Conservation (phyloP, 192 early-diverging fungal genomes). For the Coemansia sp. region DNA sequence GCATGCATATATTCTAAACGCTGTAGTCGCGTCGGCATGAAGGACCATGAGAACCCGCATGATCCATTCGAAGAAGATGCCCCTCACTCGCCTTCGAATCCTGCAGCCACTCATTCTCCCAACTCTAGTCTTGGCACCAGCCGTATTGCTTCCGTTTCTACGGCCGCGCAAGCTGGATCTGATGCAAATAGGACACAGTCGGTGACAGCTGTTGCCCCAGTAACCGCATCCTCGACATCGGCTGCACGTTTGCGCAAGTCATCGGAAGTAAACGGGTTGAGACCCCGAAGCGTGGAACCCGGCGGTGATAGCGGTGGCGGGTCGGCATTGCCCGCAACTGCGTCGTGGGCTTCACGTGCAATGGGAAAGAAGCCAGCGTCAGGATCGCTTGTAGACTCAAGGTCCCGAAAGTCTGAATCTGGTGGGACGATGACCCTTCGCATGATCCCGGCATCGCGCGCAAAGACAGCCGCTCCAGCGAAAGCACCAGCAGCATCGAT, state of each 20-base stretch:
- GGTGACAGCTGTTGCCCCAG: not conserved
- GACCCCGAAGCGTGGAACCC: constrained; percentile 42
- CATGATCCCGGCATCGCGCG: constrained; percentile 40
- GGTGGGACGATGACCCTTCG: constrained; percentile 46
- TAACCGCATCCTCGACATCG: constrained; percentile 11
- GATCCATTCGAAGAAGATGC: constrained; percentile 1
- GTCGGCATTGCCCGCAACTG: constrained; percentile 50
- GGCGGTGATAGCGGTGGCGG: constrained; percentile 15
- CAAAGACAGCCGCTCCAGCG: constrained; percentile 16
- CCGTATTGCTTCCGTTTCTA: constrained; percentile 6
- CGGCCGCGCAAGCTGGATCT: constrained; percentile 9
- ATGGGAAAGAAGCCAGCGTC: constrained; percentile 39
- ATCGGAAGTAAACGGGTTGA: constrained; percentile 18
- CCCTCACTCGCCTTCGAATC: constrained; percentile 6
- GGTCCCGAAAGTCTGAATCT: constrained; percentile 20
- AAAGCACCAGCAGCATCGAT: constrained; percentile 1
- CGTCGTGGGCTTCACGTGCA: constrained; percentile 49
- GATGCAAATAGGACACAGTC: constrained; percentile 1
- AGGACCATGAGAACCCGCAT: not conserved
- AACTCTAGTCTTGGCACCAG: not conserved
- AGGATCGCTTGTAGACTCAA: constrained; percentile 5
- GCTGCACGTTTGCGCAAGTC: constrained; percentile 31
- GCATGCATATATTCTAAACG: not conserved
- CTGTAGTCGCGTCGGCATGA: constrained; percentile 1
- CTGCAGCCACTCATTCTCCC: constrained; percentile 19